phyloP scores from a whole-genome alignment of 2,329 filamentous ascomycete genomes.

The Chaetomiaceae sp. region DNA sequence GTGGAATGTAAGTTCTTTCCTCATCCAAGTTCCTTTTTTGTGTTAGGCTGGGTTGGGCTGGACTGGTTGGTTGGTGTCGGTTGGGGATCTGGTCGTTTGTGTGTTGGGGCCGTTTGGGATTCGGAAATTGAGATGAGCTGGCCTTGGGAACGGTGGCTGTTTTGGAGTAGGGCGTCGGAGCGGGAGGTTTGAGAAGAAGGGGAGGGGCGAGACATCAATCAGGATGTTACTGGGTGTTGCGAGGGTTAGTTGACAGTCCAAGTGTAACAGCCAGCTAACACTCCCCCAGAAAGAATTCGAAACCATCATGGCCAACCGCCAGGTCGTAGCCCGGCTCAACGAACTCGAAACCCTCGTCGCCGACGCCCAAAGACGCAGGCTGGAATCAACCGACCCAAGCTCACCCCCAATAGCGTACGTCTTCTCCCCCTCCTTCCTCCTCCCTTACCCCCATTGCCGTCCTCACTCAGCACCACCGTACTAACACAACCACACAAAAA shows the following conservation, averaged over 20 bases:
- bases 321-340: constrained; percentile 55
- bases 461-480: too few species aligned
- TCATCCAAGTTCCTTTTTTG: background rate
- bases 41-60: background rate
- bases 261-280: background rate
- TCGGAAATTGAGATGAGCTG: too few species aligned
- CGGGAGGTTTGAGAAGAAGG: background rate
- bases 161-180: too few species aligned
- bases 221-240: background rate
- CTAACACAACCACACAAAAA: constrained; percentile 2
- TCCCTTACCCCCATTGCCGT: background rate
- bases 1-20: constrained; percentile 41
- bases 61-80: background rate
- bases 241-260: background rate
- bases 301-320: constrained; percentile 46
- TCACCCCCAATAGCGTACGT: constrained; percentile 44
- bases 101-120: background rate
- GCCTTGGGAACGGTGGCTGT: too few species aligned
- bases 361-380: constrained; percentile 43
- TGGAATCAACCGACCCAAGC: constrained; percentile 28
- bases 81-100: background rate
- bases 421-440: background rate
- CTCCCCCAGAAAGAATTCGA: constrained; percentile 50
- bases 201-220: too few species aligned
- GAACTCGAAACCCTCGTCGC: constrained; percentile 53